Base-by-base conservation (phyloP, 345 rosid species). In the Sisymbrium altissimum region DNA sequence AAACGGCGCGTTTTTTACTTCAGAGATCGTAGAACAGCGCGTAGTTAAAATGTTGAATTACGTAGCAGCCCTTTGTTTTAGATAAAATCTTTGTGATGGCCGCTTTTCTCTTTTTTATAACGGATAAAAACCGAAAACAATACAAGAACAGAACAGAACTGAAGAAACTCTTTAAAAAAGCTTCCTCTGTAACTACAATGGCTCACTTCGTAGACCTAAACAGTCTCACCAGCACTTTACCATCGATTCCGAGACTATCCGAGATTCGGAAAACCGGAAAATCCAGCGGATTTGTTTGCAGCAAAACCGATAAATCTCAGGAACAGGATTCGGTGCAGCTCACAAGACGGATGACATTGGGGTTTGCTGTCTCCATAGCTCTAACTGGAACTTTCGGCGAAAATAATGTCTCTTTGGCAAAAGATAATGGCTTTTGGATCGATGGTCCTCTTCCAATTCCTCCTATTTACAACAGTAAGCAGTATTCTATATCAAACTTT, bases 401-500 rank as follows among this genome's bases (percentile, higher is more conserved):
- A 25, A 72, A 64, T 9, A 81, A 76, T 23, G 61, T 64, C 33
- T 82, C 95, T 32, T 75, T 80, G 7, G 97, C 96, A 5, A 82
- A 87, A 70, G 90, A 85, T 40, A 94, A 91, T 53, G 90, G 90
- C 4, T 87, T 77, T 63, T 89, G 93, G 93, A 57, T 76, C 65
- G 85, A 80, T 35, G 84, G 83, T 52, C 95, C 89, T 44, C 77
- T 94, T 33, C 85, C 89, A 0, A 68, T 84, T 44, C 95, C 91
- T 64, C 74, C 90, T 17, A 81, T 83, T 30, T 83, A 85, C 66
- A 91, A 91, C 79, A 83, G 97, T 89, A 77, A 84, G 92, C 72
- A 36, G 58, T 25, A 10, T 49, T 50, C 1, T 29, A 40, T 44
- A 18, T 36, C 46, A 19, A 27, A 64, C 8, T 75, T 18, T 29